Conservation (phyloP, 1,284 basidiomycete genomes). For the Neolentinus lepideus region DNA sequence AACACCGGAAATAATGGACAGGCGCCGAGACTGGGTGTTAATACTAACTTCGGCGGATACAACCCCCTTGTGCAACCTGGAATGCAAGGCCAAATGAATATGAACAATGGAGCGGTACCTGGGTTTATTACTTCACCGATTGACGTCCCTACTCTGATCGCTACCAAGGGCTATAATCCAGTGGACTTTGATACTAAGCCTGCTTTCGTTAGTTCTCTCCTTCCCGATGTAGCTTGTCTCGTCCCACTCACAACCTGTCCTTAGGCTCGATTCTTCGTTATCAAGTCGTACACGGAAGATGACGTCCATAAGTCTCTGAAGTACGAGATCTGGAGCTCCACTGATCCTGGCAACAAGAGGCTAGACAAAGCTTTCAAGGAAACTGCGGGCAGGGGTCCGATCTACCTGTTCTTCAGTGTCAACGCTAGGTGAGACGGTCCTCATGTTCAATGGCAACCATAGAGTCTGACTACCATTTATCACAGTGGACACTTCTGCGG, state of each 20-base stretch:
- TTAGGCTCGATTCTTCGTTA: constrained; percentile 89
- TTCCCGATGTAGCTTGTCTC: not conserved
- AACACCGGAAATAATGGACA: constrained; percentile 15
- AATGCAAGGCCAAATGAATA: constrained; percentile 10
- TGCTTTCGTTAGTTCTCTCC: constrained; percentile 46
- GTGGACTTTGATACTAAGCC: constrained; percentile 80
- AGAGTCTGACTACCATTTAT: not conserved
- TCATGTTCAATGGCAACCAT: not conserved
- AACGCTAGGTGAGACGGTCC: constrained; percentile 62
- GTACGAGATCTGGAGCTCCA: constrained; percentile 96
- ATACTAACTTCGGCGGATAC: constrained; percentile 22
- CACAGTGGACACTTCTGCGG: constrained; percentile 90
- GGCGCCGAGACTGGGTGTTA: constrained; percentile 33
- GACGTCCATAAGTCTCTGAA: constrained; percentile 96
- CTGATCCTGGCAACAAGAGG: constrained; percentile 91
- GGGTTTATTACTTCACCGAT: constrained; percentile 55
- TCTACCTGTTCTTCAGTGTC: constrained; percentile 95
- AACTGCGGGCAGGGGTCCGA: constrained; percentile 76
- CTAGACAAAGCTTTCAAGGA: constrained; percentile 95
- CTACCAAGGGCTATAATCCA: constrained; percentile 89
- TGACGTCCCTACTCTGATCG: constrained; percentile 82
- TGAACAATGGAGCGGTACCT: constrained; percentile 15
- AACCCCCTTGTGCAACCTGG: constrained; percentile 20
- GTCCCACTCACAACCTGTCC: constrained; percentile 5
- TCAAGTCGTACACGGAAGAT: constrained; percentile 97